Conservation (phyloP, 192 early-diverging fungal genomes). For the Backusella morwellensis region DNA sequence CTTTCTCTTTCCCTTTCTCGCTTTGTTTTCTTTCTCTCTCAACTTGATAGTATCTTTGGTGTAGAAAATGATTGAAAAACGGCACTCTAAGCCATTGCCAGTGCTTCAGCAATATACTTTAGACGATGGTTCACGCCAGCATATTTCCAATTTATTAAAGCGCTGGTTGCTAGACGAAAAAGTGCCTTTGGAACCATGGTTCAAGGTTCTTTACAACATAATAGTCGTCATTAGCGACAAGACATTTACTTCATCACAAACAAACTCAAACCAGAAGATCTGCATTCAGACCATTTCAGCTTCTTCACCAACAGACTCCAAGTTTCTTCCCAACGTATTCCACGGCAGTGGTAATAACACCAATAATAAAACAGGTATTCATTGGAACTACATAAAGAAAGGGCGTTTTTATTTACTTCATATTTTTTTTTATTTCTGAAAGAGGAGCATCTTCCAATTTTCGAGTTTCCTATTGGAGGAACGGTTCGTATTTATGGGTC, state of each 20-base stretch:
- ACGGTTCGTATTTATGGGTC: constrained; percentile 19
- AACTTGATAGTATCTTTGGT: neutral
- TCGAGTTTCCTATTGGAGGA: constrained; percentile 16
- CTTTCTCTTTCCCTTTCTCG: neutral
- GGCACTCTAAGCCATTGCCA: neutral
- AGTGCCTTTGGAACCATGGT: constrained; percentile 3
- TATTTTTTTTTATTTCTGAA: neutral
- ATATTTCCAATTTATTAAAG: neutral
- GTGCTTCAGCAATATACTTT: neutral
- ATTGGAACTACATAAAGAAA: neutral
- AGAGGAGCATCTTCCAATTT: neutral
- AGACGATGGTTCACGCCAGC: neutral
- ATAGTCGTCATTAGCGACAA: neutral
- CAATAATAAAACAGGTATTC: neutral
- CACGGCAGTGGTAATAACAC: neutral
- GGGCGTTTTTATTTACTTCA: neutral
- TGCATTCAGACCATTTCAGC: neutral
- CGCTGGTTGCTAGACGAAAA: neutral
- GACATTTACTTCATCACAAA: neutral
- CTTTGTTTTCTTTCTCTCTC: neutral
- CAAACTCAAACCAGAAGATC: neutral
- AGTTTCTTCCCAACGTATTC: neutral
- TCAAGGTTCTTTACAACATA: neutral
- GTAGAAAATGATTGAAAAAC: neutral
- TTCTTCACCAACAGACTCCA: neutral